Evolutionary conservation across 164 flowering plant genomes (phyloP), one percentile per base, ranked within the genome.

Genomic region (Macadamia integrifolia): DNA sequence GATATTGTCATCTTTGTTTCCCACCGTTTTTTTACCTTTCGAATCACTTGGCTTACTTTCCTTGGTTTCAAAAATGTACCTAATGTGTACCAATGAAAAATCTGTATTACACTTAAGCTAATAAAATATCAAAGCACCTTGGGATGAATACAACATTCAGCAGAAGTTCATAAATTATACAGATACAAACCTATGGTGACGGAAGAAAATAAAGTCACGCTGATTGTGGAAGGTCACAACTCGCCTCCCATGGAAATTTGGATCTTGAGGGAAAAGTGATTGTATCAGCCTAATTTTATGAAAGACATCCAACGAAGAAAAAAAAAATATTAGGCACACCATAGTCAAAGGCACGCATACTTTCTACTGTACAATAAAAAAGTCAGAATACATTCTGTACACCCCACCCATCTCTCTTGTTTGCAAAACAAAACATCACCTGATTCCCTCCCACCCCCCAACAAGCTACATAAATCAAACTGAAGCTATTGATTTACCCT

Each of bases 201-300:
- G 85, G 74, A 94, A 94, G 81, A 91, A 90, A 75, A 93, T 88
- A 65, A 87, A 91, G 71, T 93, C 98, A 23, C 97, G 84, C 77
- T 93, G 96, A 69, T 91, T 93, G 79, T 93, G 98, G 69, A 93
- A 93, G 32, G 97, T 93, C 50, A 90, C 96, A 72, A 93, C 96
- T 76, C 96, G 74, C 35, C 97, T 87, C 63, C 96, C 97, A 53
- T 84, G 87, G 49, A 94, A 94, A 59, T 91, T 78, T 15, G 96
- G 96, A 65, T 79, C 84, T 85, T 90, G 96, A 6, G 95, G 92
- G 71, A 93, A 93, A 66, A 91, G 83, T 61, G 98, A 82, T 64
- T 87, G 96, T 69, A 90, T 85, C 69, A 90, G 11, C 80, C 98
- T 93, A 68, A 57, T 50, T 35, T 35, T 9, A 77, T 30, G 1